phyloP scores from a whole-genome alignment of 306 rosid genomes.

The Luffa acutangula region DNA sequence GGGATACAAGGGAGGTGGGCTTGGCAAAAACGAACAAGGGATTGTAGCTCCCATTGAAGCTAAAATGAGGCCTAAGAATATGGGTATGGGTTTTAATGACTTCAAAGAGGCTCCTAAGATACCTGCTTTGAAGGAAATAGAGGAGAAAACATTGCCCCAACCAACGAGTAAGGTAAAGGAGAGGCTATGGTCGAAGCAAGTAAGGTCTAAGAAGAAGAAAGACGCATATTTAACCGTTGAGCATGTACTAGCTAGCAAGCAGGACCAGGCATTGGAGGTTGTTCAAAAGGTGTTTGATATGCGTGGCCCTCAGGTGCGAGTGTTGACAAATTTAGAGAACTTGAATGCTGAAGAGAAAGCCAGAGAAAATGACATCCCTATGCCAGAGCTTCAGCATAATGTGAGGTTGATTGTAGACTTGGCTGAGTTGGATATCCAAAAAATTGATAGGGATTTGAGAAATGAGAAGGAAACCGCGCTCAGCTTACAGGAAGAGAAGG shows the following conservation, averaged over 20 bases:
- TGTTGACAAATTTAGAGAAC: constrained; percentile 41
- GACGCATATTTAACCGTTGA: constrained; percentile 57
- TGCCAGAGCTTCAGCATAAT: constrained; percentile 50
- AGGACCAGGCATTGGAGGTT: constrained; percentile 54
- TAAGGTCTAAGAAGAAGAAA: constrained; percentile 27
- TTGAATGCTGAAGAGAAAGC: constrained; percentile 43
- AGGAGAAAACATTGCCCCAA: constrained; percentile 29
- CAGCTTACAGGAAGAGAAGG: constrained; percentile 67
- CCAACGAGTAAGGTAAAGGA: constrained; percentile 32
- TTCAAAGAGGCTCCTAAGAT: constrained; percentile 31
- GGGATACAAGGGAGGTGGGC: constrained; percentile 98
- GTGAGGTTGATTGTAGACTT: constrained; percentile 36
- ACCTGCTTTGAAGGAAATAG: constrained; percentile 29
- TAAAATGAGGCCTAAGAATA: constrained; percentile 64
- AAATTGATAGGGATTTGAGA: constrained; percentile 44
- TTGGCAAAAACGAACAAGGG: constrained; percentile 83
- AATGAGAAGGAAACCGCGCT: constrained; percentile 65
- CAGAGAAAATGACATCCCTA: constrained; percentile 30
- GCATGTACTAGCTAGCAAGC: constrained; percentile 62
- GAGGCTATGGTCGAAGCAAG: constrained; percentile 54
- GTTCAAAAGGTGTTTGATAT: constrained; percentile 57
- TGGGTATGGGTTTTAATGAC: constrained; percentile 77
- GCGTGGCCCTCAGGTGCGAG: constrained; percentile 50
- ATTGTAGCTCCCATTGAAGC: constrained; percentile 71
- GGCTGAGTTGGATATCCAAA: constrained; percentile 40